Conservation (phyloP, 257 asterid genomes). For the Gentiana straminea region DNA sequence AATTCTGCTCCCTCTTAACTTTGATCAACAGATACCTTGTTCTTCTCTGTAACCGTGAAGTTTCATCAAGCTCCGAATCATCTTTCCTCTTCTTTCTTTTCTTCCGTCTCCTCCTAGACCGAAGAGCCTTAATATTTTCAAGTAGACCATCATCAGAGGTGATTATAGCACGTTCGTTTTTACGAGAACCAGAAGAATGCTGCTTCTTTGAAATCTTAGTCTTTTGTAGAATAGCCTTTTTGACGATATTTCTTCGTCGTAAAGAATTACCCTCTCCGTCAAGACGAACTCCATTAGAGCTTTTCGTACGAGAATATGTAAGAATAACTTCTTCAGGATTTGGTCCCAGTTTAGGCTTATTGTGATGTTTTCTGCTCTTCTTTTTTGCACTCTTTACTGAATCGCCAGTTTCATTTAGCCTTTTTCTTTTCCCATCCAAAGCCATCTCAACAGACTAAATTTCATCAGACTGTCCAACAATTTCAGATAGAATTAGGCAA, state of each 20-base stretch:
- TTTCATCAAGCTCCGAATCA: slow-evolving; percentile 63
- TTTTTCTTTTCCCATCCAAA: slow-evolving; percentile 29
- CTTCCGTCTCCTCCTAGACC: slow-evolving; percentile 30
- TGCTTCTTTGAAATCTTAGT: slow-evolving; percentile 36
- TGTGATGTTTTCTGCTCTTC: slow-evolving; percentile 24
- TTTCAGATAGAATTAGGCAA: not conserved
- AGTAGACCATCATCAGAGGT: slow-evolving; percentile 17
- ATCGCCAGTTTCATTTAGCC: slow-evolving; percentile 11
- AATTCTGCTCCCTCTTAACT: slow-evolving; percentile 91
- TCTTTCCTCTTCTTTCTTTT: slow-evolving; percentile 46
- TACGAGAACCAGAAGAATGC: slow-evolving; percentile 24
- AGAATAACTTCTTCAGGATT: slow-evolving; percentile 17
- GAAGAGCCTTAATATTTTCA: slow-evolving; percentile 21
- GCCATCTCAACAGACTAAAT: slow-evolving; percentile 30
- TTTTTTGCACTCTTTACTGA: slow-evolving; percentile 23
- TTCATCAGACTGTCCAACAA: slow-evolving; percentile 8
- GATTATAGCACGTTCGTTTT: slow-evolving; percentile 15
- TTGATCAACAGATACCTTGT: slow-evolving; percentile 73
- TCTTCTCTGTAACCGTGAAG: slow-evolving; percentile 80
- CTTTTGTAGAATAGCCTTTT: slow-evolving; percentile 32
- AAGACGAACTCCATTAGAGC: slow-evolving; percentile 11
- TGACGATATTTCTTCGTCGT: slow-evolving; percentile 36
- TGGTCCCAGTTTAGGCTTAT: slow-evolving; percentile 37
- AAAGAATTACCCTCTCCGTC: slow-evolving; percentile 24
- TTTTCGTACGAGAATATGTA: slow-evolving; percentile 25